Conservation (phyloP, 2,329 filamentous ascomycete species). For the Beauveria bassiana region DNA sequence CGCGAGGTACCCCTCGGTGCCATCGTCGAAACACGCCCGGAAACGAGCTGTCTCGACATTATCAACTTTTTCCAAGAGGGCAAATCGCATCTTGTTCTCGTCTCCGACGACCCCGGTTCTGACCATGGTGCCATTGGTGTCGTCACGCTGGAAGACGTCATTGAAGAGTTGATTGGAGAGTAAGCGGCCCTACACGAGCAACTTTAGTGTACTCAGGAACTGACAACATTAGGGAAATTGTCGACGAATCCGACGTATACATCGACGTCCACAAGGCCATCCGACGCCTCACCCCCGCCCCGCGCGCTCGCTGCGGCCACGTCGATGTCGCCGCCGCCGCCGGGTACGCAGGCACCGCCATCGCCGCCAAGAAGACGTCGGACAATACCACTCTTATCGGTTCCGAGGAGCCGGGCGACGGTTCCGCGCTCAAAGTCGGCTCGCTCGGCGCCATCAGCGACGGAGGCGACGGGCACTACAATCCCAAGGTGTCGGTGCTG, state of each 20-base stretch:
- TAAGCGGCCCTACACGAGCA: conserved; percentile 38
- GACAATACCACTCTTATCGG: conserved; percentile 26
- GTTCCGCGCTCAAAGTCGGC: conserved; percentile 21
- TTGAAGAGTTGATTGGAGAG: conserved; percentile 97
- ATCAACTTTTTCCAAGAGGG: conserved; percentile 99
- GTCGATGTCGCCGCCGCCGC: conserved; percentile 25
- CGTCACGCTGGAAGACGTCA: conserved; percentile 94
- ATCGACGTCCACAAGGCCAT: conserved; percentile 98
- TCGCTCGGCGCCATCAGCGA: conserved; percentile 33
- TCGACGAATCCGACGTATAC: conserved; percentile 97
- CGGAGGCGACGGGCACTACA: conserved; percentile 29
- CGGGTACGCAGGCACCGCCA: conserved; percentile 21
- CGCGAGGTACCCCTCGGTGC: conserved; percentile 89
- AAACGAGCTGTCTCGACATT: conserved; percentile 95
- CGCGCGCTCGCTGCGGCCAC: conserved; percentile 56
- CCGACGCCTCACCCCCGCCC: conserved; percentile 76
- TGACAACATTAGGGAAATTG: conserved; percentile 68
- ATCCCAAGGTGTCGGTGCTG: conserved; percentile 47
- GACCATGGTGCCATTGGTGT: conserved; percentile 86
- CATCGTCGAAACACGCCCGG: conserved; percentile 85
- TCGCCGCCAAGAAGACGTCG: conserved; percentile 23
- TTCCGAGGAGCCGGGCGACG: conserved; percentile 36
- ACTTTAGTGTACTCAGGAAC: background rate
- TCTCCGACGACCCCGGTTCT: conserved; percentile 84
- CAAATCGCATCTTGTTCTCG: conserved; percentile 97